Base-by-base conservation (phyloP, 495 filamentous ascomycete genomes). In the Halenospora varia region DNA sequence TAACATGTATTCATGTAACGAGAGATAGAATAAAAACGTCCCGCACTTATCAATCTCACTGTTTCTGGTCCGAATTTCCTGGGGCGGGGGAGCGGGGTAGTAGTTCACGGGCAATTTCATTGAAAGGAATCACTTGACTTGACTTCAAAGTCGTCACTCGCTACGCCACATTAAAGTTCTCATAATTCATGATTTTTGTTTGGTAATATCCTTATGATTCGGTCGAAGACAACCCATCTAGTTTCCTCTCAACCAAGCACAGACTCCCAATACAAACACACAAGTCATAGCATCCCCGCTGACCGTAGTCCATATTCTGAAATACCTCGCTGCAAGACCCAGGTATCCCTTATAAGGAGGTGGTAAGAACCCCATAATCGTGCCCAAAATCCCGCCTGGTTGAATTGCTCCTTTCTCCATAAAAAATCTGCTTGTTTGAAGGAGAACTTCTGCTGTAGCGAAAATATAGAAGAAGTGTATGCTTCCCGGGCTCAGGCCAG, bases 261-360 rank as follows among this genome's bases (percentile, higher is more conserved):
- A 79, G 25, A 81, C 73, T 13, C 91, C 91, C 63, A 96, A 69
- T 53, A 90, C 80, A 77, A 96, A 96, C 2, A 96, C 71, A 50
- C 88, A 80, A 2, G 86, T 77, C 68, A 89, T 72, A 22, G 85
- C 83, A 72, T 90, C 87, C 26, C 71, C 73, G 52, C 78, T 73
- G 2, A 90, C 76, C 35, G 84, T 85, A 10, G 70, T 72, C 59
- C 79, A 81, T 56, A 96, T 84, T 59, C 86, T 83, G 0, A 77
- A 80, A 71, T 95, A 94, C 53, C 87, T 71, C 51, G 84, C 72
- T 19, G 80, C 77, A 51, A 87, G 73, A 58, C 78, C 76, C 13
- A 86, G 64, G 58, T 83, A 85, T 1, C 76, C 75, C 59, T 70
- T 78, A 35, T 76, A 73, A 22, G 77, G 80, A 61, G 75, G 74